These are phyloP conservation scores for Aspergillus campestris DNA, from an alignment of 495 filamentous ascomycete genomes.

Conservation along the genomic window DNA sequence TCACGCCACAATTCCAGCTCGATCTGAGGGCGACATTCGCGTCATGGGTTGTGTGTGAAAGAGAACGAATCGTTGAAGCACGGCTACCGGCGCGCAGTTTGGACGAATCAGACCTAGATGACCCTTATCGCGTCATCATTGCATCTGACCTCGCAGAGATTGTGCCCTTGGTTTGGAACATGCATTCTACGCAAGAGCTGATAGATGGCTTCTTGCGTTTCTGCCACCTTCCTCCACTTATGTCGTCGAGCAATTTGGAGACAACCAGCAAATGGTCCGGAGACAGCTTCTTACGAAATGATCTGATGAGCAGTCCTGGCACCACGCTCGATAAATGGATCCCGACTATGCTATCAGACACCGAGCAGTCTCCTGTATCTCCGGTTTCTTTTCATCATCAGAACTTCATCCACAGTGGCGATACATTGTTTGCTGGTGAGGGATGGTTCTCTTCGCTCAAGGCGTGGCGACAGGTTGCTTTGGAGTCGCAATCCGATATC, in stretches of 20 bases:
- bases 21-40: slow-evolving; percentile 28
- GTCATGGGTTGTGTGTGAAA: slow-evolving; percentile 57
- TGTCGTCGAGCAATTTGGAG: slow-evolving; percentile 9
- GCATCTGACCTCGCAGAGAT: slow-evolving; percentile 64
- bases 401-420: slow-evolving; percentile 25
- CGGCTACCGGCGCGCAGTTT: slow-evolving; percentile 57
- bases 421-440: slow-evolving; percentile 32
- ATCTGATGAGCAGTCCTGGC: slow-evolving; percentile 22
- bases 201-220: slow-evolving; percentile 64
- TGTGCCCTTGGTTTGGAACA: slow-evolving; percentile 44
- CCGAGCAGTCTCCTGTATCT: slow-evolving; percentile 8
- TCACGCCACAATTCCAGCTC: slow-evolving; percentile 5
- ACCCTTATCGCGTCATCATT: slow-evolving; percentile 70
- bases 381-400: slow-evolving; percentile 21
- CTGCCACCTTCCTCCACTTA: slow-evolving; percentile 52
- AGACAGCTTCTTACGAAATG: slow-evolving; percentile 40
- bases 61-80: slow-evolving; percentile 34
- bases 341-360: slow-evolving; percentile 1
- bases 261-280: slow-evolving; percentile 28
- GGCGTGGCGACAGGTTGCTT: slow-evolving; percentile 18
- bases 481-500: slow-evolving; percentile 10
- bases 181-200: slow-evolving; percentile 30
- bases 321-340: slow-evolving; percentile 22
- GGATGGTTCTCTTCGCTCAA: slow-evolving; percentile 38
- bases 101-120: slow-evolving; percentile 60